Conservation (phyloP, 306 rosid genomes). For the Casuarina equisetifolia region DNA sequence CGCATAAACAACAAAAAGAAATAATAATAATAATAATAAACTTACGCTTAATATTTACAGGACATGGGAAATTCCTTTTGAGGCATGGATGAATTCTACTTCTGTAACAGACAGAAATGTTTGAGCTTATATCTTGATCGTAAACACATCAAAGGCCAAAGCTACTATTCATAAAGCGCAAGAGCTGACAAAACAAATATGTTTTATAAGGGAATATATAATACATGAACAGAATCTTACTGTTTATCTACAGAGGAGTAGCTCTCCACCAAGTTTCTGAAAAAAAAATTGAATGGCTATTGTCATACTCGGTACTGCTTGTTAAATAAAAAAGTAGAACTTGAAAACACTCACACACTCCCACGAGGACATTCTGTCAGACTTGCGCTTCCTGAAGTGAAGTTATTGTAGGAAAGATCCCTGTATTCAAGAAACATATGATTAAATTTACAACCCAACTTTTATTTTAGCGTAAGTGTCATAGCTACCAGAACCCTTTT, state of each 20-base stretch:
- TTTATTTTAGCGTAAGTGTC: background rate
- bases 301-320: background rate
- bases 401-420: conserved; percentile 80
- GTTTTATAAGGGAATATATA: conserved; percentile 2
- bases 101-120: conserved; percentile 37
- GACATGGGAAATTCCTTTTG: conserved; percentile 71
- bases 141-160: background rate
- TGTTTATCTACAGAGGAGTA: conserved; percentile 53
- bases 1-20: too few species aligned
- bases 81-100: conserved; percentile 57
- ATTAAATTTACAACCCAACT: background rate
- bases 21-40: background rate
- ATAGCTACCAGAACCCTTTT: background rate
- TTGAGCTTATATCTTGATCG: conserved; percentile 20
- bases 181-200: conserved; percentile 9
- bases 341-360: conserved; percentile 59
- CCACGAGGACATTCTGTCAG: conserved; percentile 72
- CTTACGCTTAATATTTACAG: conserved; percentile 46
- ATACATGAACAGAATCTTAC: conserved; percentile 48
- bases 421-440: conserved; percentile 51
- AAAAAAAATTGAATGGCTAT: conserved; percentile 28
- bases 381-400: conserved; percentile 69
- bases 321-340: conserved; percentile 9
- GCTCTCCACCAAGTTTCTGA: conserved; percentile 88
- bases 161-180: conserved; percentile 16